A percentile compares a stretch with the other conserved stretches of the same genome.
Conservation (phyloP, 1,284 basidiomycete genomes). For the Leccinum brunneo-olivaceum region DNA sequence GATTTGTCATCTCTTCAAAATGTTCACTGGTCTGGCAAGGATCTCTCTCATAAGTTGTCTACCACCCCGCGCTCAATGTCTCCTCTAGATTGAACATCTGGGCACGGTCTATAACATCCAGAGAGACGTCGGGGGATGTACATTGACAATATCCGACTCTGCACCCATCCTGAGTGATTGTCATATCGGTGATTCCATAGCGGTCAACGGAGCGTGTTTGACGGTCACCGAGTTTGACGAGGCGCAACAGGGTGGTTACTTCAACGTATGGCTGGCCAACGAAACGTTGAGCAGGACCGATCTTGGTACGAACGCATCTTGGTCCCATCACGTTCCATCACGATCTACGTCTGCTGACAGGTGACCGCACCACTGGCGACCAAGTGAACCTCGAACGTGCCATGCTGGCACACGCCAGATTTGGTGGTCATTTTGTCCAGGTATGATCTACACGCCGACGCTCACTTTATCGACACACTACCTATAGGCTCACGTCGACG, state of each 20-base stretch:
- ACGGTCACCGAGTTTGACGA: constrained; percentile 84
- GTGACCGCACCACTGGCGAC: constrained; percentile 74
- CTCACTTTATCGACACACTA: background rate
- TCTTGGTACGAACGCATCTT: constrained; percentile 54
- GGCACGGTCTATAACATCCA: constrained; percentile 64
- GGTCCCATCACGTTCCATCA: background rate
- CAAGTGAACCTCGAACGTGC: constrained; percentile 92
- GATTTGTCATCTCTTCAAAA: background rate
- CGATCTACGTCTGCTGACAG: constrained; percentile 35
- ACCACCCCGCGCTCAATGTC: constrained; percentile 5
- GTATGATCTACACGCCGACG: constrained; percentile 35
- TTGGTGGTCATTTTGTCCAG: constrained; percentile 98
- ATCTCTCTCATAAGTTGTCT: background rate
- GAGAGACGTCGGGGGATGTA: constrained; percentile 70
- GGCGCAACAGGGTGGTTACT: constrained; percentile 61
- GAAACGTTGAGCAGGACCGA: constrained; percentile 92
- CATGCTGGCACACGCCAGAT: constrained; percentile 86
- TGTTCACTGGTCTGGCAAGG: constrained; percentile 73
- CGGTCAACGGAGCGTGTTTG: constrained; percentile 74
- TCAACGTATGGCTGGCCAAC: constrained; percentile 92
- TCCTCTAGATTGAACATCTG: constrained; percentile 68
- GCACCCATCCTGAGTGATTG: constrained; percentile 84
- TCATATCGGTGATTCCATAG: constrained; percentile 91
- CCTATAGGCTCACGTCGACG: constrained; percentile 87
- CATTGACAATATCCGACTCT: constrained; percentile 73